Conservation (phyloP, 768 basidiomycete species). For the Guyanaporus albipodus region DNA sequence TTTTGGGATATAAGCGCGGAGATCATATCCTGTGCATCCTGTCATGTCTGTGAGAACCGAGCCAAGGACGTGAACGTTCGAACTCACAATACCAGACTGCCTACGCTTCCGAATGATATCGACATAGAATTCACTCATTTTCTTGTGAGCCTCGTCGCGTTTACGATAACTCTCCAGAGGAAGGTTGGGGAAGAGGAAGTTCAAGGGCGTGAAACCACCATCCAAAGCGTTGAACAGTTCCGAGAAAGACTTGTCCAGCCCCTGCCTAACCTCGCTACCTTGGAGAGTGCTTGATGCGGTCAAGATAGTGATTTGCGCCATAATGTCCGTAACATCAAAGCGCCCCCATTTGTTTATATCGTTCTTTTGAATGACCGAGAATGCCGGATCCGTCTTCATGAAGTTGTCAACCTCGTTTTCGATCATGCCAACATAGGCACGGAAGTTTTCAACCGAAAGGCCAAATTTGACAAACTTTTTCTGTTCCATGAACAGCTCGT, state of each 20-base stretch:
- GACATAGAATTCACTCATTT: slow-evolving; percentile 92
- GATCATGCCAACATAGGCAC: slow-evolving; percentile 78
- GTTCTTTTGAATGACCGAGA: slow-evolving; percentile 58
- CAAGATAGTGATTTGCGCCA: slow-evolving; percentile 90
- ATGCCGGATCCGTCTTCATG: slow-evolving; percentile 59
- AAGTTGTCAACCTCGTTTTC: slow-evolving; percentile 72
- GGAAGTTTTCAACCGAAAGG: slow-evolving; percentile 87
- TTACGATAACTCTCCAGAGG: slow-evolving; percentile 87
- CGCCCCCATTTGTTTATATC: slow-evolving; percentile 73
- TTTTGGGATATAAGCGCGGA: slow-evolving; percentile 76
- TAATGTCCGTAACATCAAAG: slow-evolving; percentile 67
- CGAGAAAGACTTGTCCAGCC: slow-evolving; percentile 81
- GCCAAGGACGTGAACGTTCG: not conserved
- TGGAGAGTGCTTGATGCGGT: slow-evolving; percentile 94
- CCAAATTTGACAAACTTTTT: slow-evolving; percentile 98
- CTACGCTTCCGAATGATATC: slow-evolving; percentile 77
- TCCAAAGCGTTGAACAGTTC: slow-evolving; percentile 85
- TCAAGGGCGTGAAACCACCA: slow-evolving; percentile 92
- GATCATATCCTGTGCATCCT: slow-evolving; percentile 90
- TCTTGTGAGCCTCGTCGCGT: slow-evolving; percentile 85
- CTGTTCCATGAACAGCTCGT: slow-evolving; percentile 97
- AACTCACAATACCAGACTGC: slow-evolving; percentile 41
- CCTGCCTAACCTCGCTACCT: slow-evolving; percentile 80
- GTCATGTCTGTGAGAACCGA: slow-evolving; percentile 18
- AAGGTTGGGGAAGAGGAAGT: slow-evolving; percentile 92